Evolutionary conservation across 768 basidiomycete species (phyloP).

Genomic region (Amanita rubescens): DNA sequence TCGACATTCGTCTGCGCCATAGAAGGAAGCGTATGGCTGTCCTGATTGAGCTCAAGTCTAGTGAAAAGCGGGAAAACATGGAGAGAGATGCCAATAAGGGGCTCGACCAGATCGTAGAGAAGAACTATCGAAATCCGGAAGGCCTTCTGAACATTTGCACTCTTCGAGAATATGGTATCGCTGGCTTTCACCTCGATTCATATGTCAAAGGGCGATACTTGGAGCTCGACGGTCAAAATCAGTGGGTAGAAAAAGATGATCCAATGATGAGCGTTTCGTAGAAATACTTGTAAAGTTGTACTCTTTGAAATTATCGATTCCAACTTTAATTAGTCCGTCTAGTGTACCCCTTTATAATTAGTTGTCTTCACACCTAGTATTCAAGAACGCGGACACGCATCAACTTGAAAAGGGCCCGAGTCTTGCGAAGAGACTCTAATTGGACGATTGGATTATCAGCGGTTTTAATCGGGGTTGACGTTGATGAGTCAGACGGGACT

Average conservation of each 20-base stretch:
- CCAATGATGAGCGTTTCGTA: slow-evolving; percentile 8
- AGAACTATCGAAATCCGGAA: slow-evolving; percentile 11
- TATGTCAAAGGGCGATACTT: slow-evolving; percentile 13
- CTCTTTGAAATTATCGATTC: slow-evolving; percentile 2
- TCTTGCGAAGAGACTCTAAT: too few species aligned
- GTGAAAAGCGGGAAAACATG: slow-evolving; percentile 7
- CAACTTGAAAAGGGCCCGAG: too few species aligned
- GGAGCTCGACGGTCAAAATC: slow-evolving; percentile 7
- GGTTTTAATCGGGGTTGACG: too few species aligned
- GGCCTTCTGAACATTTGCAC: slow-evolving; percentile 8
- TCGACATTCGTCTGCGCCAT: slow-evolving; percentile 9
- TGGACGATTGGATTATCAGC: too few species aligned
- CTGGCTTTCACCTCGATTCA: slow-evolving; percentile 11
- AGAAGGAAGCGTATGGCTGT: slow-evolving; percentile 10
- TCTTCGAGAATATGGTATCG: slow-evolving; percentile 13
- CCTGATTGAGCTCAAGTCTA: slow-evolving; percentile 11
- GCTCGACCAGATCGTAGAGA: slow-evolving; percentile 9
- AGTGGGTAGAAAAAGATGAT: slow-evolving; percentile 10
- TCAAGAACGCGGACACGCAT: too few species aligned
- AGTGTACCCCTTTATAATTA: slow-evolving; percentile 2
- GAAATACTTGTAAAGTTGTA: slow-evolving; percentile 3
- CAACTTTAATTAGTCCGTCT: slow-evolving; percentile 1
- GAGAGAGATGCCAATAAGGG: slow-evolving; percentile 11
- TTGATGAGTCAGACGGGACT: too few species aligned
- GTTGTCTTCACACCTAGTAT: slow-evolving; percentile 2